These are phyloP conservation scores for Ogataea degrootiae DNA, from an alignment of 805 yeast genomes.

Conservation along the genomic window DNA sequence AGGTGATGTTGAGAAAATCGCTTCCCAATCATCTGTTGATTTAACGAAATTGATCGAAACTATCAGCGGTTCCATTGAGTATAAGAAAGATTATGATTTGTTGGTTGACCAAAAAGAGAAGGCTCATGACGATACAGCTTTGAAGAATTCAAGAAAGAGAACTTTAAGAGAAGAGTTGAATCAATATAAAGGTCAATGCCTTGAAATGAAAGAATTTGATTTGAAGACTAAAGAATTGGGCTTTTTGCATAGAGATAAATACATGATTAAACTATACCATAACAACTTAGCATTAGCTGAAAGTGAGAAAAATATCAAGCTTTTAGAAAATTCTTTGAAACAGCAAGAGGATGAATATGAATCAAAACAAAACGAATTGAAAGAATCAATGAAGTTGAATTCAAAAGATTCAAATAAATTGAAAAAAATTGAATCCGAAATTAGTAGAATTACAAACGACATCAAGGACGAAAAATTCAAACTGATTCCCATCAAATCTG, in stretches of 20 bases:
- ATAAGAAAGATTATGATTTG: slow-evolving; percentile 58
- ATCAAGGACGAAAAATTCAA: slow-evolving; percentile 43
- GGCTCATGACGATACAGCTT: slow-evolving; percentile 59
- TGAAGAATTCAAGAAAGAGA: slow-evolving; percentile 64
- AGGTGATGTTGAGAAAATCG: slow-evolving; percentile 94
- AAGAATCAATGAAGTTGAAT: slow-evolving; percentile 34
- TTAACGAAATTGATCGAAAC: slow-evolving; percentile 72
- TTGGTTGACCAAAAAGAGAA: slow-evolving; percentile 60
- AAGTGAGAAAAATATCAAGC: slow-evolving; percentile 34
- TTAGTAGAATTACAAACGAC: slow-evolving; percentile 33
- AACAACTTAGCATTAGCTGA: slow-evolving; percentile 38
- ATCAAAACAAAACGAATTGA: slow-evolving; percentile 16
- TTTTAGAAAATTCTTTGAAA: slow-evolving; percentile 3
- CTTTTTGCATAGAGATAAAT: slow-evolving; percentile 41
- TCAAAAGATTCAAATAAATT: slow-evolving; percentile 41
- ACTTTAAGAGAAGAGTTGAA: slow-evolving; percentile 67
- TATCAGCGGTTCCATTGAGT: slow-evolving; percentile 76
- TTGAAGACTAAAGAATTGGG: slow-evolving; percentile 45
- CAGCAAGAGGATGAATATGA: slow-evolving; percentile 4
- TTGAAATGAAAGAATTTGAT: slow-evolving; percentile 66
- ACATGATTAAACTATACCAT: slow-evolving; percentile 64
- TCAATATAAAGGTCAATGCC: slow-evolving; percentile 71
- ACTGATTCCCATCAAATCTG: slow-evolving; percentile 59
- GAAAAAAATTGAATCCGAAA: slow-evolving; percentile 35
- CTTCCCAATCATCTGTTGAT: slow-evolving; percentile 77